A percentile compares a stretch with the other conserved stretches of the same genome.
phyloP scores from a whole-genome alignment of 1,284 basidiomycete species.

The Neolentinus lepideus region DNA sequence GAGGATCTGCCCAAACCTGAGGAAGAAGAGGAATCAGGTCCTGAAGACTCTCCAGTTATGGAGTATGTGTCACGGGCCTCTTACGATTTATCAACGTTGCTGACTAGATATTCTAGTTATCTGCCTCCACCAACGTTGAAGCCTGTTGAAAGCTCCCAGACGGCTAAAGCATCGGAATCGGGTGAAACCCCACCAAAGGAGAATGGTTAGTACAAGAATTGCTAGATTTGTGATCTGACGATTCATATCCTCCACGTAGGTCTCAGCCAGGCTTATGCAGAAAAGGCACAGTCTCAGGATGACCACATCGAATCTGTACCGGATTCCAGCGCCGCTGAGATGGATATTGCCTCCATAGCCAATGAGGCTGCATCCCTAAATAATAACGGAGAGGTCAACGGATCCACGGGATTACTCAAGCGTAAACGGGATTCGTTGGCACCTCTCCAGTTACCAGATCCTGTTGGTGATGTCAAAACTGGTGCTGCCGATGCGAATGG shows the following conservation, averaged over 20 bases:
- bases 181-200: no score
- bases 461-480: background rate
- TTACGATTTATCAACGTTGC: background rate
- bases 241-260: no score
- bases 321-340: no score
- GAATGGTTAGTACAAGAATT: no score
- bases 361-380: background rate
- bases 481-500: background rate
- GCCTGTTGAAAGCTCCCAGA: no score
- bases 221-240: no score
- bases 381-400: background rate
- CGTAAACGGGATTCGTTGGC: background rate
- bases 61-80: background rate
- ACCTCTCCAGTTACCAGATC: background rate
- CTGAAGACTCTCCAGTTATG: background rate
- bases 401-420: background rate
- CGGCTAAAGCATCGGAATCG: no score
- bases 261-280: no score
- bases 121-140: no score
- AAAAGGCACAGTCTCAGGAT: no score
- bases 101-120: no score
- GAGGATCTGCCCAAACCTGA: background rate
- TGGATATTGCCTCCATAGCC: background rate
- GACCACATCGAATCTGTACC: no score
- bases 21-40: background rate